Conservation (phyloP, 306 rosid species). For the Fagus crenata region DNA sequence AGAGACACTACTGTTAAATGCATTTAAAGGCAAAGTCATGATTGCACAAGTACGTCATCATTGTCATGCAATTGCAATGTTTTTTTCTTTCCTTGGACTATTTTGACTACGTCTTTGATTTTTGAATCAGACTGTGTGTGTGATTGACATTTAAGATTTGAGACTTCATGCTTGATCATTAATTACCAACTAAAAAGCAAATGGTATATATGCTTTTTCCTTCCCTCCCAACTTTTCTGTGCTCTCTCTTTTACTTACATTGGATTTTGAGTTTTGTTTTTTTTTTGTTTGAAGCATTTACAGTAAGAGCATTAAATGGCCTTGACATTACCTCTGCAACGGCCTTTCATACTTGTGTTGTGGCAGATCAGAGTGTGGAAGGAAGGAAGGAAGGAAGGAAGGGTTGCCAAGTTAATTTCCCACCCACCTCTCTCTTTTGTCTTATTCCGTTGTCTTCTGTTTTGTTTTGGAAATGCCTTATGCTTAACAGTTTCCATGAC, state of each 20-base stretch:
- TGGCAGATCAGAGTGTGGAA: constrained; percentile 15
- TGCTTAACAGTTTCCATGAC: constrained; percentile 24
- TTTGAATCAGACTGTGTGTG: constrained; percentile 12
- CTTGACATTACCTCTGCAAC: constrained; percentile 45
- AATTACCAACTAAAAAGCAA: background rate
- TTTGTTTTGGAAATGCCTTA: constrained; percentile 24
- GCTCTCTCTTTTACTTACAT: constrained; percentile 19
- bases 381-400: constrained; percentile 8
- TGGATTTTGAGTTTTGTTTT: constrained; percentile 31
- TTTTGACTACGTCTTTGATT: constrained; percentile 32
- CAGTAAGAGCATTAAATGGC: constrained; percentile 38
- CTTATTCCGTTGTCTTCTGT: constrained; percentile 42
- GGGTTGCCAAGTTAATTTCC: constrained; percentile 29
- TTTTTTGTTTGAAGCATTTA: constrained; percentile 3
- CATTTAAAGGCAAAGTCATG: constrained; percentile 42
- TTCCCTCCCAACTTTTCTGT: constrained; percentile 23
- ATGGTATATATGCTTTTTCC: background rate
- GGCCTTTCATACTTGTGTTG: constrained; percentile 36
- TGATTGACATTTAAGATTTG: constrained; percentile 7
- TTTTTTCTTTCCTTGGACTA: background rate
- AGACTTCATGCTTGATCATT: background rate
- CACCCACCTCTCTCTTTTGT: constrained; percentile 44
- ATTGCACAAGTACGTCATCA: constrained; percentile 52
- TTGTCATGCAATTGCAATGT: constrained; percentile 35
- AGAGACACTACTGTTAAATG: constrained; percentile 29